These are phyloP conservation scores for Vaccinium corymbosum DNA, from an alignment of 148 eudicot species.

Conservation along the genomic window DNA sequence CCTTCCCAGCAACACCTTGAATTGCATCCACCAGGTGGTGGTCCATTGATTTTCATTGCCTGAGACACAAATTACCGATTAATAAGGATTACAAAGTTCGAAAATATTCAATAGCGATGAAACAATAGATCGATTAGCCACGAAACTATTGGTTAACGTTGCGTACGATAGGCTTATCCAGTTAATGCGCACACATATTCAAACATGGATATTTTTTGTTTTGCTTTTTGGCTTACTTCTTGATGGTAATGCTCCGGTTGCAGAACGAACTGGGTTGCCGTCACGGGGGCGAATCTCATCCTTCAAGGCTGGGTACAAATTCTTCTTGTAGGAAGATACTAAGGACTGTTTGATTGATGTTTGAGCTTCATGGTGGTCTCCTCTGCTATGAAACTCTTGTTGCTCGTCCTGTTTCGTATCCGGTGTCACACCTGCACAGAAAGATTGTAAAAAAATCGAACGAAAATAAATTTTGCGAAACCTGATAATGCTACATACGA, in stretches of 20 bases:
- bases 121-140: not conserved
- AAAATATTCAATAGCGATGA: no score
- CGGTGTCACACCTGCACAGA: constrained; percentile 39
- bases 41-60: constrained; percentile 61
- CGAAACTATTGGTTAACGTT: not conserved
- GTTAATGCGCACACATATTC: no score
- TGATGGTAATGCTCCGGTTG: constrained; percentile 30
- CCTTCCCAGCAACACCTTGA: constrained; percentile 61
- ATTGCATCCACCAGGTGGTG: constrained; percentile 81
- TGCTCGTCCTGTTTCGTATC: constrained; percentile 48
- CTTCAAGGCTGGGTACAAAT: constrained; percentile 47
- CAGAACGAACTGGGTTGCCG: constrained; percentile 20
- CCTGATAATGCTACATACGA: not conserved
- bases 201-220: not conserved
- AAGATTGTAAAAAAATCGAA: not conserved
- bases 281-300: constrained; percentile 33
- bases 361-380: constrained; percentile 46
- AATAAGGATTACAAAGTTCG: not conserved
- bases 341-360: constrained; percentile 52
- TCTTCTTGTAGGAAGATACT: constrained; percentile 54
- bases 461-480: not conserved
- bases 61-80: not conserved
- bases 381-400: constrained; percentile 28
- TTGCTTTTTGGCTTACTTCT: constrained; percentile 33
- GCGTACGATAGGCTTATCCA: no score